Base-by-base conservation (phyloP, 768 basidiomycete species). In the Phaeotremella skinneri region DNA sequence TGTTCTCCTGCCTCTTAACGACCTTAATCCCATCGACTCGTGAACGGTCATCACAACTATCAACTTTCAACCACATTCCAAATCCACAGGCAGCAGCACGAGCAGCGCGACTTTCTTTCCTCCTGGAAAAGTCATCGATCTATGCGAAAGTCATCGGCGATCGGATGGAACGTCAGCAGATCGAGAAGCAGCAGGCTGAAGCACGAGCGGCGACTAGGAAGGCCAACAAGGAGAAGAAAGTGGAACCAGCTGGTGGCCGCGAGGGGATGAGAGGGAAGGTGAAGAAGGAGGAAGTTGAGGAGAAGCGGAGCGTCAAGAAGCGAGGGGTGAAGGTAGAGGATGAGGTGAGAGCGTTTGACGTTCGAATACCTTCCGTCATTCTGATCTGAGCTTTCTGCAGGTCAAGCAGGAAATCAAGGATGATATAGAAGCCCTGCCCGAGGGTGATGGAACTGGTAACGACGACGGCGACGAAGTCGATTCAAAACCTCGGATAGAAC, bases 51-150 rank as follows among this genome's bases (percentile, higher is more conserved):
- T 43, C 25, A 47, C 47, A 27, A 53, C 49, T 20, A 23, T 42
- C 23, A 23, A 49, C n/a, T 49, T 42, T 26, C 21, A 42, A n/a
- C 29, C 31, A 5, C 43, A 27, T 25, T 31, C 23, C 52, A 23
- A 14, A 25, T 6, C 30, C 31, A 27, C 62, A 69, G 68, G 55
- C 62, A 20, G 29, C 62, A 14, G 72, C 72, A 9, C 65, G 72
- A 25, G 67, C 67, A 5, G 52, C 56, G 9, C 58, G 69, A 11
- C 57, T 74, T 0, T 56, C 61, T 7, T 84, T 81, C 51, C 82
- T 92, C 25, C 81, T 92, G 21, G 82, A 90, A 54, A 87, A 87
- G 66, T 90, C 89, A 0, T 82, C 83, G 0, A 80, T 86, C n/a
- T 91, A 87, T 68, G 86, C 89, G 1, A 81, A 79, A 52, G 81